Percentiles rank a stretch among this genome's conserved stretches.
Conservation (phyloP, 2,329 filamentous ascomycete genomes). For the Aspergillus neotritici region DNA sequence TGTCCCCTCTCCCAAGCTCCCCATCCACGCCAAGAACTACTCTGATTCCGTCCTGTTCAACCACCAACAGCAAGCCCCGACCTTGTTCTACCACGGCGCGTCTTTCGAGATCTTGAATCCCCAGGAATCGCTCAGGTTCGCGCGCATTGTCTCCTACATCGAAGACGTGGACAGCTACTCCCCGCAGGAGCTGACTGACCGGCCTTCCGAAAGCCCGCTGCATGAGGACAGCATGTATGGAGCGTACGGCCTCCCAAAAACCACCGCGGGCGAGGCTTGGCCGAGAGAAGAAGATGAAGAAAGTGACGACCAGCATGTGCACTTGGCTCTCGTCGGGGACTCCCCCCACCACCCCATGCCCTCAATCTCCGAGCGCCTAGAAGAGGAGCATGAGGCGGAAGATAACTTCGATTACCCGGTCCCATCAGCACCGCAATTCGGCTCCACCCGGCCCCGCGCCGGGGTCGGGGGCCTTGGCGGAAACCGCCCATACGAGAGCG, state of each 20-base stretch:
- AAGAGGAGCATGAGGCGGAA: conserved; percentile 13
- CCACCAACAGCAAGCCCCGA: conserved; percentile 20
- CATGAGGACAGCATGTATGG: too few relatives aligned
- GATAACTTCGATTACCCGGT: background rate
- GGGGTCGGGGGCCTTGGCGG: background rate
- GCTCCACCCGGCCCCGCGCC: conserved; percentile 12
- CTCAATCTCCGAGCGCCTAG: conserved; percentile 23
- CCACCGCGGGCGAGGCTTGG: too few relatives aligned
- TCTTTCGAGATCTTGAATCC: conserved; percentile 37
- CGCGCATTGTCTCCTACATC: conserved; percentile 32
- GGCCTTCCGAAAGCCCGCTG: too few relatives aligned
- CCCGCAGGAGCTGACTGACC: conserved; percentile 12
- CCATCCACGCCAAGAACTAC: conserved; percentile 15
- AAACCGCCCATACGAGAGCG: too few relatives aligned
- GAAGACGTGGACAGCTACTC: conserved; percentile 29
- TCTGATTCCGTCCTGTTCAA: conserved; percentile 26
- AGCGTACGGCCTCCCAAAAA: too few relatives aligned
- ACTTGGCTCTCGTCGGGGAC: conserved; percentile 20
- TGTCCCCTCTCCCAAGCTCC: conserved; percentile 5
- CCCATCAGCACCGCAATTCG: too few relatives aligned
- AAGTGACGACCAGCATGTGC: conserved; percentile 11
- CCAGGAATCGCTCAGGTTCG: conserved; percentile 31
- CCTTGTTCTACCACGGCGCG: conserved; percentile 30
- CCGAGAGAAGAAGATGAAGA: conserved; percentile 1
- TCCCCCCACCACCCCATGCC: conserved; percentile 18